These are phyloP conservation scores for Pseudocercospora cruenta DNA, from an alignment of 2,329 filamentous ascomycete genomes.

Conservation along the genomic window DNA sequence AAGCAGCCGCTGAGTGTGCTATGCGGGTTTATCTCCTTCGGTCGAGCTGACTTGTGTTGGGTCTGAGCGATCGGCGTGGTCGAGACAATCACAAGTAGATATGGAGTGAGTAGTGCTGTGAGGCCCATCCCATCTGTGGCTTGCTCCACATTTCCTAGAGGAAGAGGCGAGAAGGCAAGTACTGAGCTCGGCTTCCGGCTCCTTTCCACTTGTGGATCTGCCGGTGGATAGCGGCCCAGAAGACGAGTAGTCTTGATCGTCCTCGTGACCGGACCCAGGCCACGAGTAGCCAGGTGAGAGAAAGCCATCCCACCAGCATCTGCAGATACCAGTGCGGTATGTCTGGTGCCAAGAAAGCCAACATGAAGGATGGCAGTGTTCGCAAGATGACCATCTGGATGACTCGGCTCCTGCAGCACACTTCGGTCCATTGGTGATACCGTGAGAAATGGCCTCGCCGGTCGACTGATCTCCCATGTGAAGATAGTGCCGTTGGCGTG, in stretches of 20 bases:
- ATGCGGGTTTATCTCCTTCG: slow-evolving; percentile 88
- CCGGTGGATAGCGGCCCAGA: slow-evolving; percentile 83
- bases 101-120: slow-evolving; percentile 93
- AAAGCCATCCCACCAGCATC: slow-evolving; percentile 97
- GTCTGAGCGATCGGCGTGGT: slow-evolving; percentile 96
- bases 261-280: slow-evolving; percentile 81
- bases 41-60: slow-evolving; percentile 88
- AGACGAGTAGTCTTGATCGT: slow-evolving; percentile 89
- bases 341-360: slow-evolving; percentile 91
- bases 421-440: slow-evolving; percentile 74
- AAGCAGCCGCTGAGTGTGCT: slow-evolving; percentile 91
- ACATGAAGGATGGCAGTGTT: slow-evolving; percentile 81
- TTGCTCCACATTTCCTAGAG: slow-evolving; percentile 91
- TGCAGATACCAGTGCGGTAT: slow-evolving; percentile 92
- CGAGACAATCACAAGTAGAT: slow-evolving; percentile 93
- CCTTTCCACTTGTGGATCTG: slow-evolving; percentile 64
- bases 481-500: slow-evolving; percentile 91
- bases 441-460: slow-evolving; percentile 84
- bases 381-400: slow-evolving; percentile 79
- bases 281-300: slow-evolving; percentile 90
- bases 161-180: slow-evolving; percentile 84
- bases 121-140: slow-evolving; percentile 84
- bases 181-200: slow-evolving; percentile 90
- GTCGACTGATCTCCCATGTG: slow-evolving; percentile 87
- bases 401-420: slow-evolving; percentile 65